Evolutionary conservation across 306 rosid genomes (phyloP).

Genomic region (Neltuma alba): DNA sequence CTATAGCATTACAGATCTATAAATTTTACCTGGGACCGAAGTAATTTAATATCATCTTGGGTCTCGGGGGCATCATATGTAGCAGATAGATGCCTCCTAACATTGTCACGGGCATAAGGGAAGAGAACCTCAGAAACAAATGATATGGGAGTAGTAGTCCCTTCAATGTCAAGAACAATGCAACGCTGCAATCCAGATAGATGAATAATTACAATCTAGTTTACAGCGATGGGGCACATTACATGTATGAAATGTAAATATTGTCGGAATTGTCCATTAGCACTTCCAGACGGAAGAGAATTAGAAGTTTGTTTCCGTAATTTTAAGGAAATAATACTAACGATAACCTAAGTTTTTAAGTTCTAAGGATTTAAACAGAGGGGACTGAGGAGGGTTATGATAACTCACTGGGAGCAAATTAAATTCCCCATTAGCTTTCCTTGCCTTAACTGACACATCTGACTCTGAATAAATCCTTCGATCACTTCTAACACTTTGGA

Average conservation of each 20-base stretch:
- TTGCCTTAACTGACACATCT: conserved; percentile 62
- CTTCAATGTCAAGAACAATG: conserved; percentile 97
- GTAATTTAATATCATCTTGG: conserved; percentile 74
- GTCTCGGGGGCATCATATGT: conserved; percentile 78
- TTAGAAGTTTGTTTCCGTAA: conserved; percentile 26
- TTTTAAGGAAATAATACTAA: conserved; percentile 18
- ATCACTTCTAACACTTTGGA: conserved; percentile 57
- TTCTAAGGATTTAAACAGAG: conserved; percentile 21
- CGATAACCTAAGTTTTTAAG: conserved; percentile 7
- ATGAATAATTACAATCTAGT: conserved; percentile 26
- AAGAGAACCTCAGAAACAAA: conserved; percentile 94
- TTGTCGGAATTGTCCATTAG: conserved; percentile 11
- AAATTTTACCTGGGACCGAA: conserved; percentile 70
- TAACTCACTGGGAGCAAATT: conserved; percentile 58
- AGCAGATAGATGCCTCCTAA: conserved; percentile 77
- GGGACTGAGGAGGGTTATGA: conserved; percentile 19
- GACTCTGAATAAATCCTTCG: conserved; percentile 46
- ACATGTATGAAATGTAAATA: conserved; percentile 21
- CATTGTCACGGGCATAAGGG: conserved; percentile 90
- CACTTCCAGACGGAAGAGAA: conserved; percentile 15
- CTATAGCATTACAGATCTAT: conserved; percentile 24
- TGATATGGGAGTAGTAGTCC: conserved; percentile 97
- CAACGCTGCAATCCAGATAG: conserved; percentile 62
- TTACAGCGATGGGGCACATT: not conserved
- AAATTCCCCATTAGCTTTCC: conserved; percentile 45